A percentile compares a stretch with the other conserved stretches of the same genome.
Evolutionary conservation across 805 yeast species (phyloP).

Genomic region (Torulaspora franciscae): DNA sequence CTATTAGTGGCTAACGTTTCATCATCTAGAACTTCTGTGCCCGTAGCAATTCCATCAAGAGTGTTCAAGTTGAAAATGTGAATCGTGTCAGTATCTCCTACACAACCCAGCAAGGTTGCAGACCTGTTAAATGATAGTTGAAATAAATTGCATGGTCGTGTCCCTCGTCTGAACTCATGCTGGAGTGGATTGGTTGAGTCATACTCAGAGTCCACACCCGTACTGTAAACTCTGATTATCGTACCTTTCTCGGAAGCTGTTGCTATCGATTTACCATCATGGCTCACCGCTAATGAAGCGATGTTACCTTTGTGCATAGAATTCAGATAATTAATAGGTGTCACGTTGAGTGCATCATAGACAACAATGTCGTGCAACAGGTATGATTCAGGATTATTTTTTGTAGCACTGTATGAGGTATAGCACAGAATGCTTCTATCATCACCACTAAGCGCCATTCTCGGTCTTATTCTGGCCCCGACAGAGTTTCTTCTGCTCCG

Average conservation of each 20-base stretch:
- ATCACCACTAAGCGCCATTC: conserved; percentile 30
- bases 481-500: conserved; percentile 15
- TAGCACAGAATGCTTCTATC: conserved; percentile 33
- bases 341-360: conserved; percentile 68
- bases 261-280: conserved; percentile 56
- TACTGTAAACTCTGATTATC: conserved; percentile 55
- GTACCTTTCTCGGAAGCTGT: conserved; percentile 72
- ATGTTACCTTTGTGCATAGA: conserved; percentile 33
- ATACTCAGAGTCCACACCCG: conserved; percentile 45
- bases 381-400: conserved; percentile 45
- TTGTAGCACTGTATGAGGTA: conserved; percentile 24
- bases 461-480: conserved; percentile 17
- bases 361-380: conserved; percentile 49
- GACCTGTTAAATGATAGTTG: conserved; percentile 63
- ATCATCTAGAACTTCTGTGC: conserved; percentile 12
- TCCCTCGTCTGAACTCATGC: conserved; percentile 65
- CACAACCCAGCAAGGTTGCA: conserved; percentile 65
- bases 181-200: conserved; percentile 20
- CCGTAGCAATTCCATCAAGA: neutral
- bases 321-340: conserved; percentile 54
- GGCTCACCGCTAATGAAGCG: conserved; percentile 41
- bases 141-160: conserved; percentile 66
- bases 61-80: conserved; percentile 64
- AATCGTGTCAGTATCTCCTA: conserved; percentile 83
- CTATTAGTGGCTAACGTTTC: conserved; percentile 11